Conservation (phyloP, 495 filamentous ascomycete genomes). For the Penicillium pancosmium region DNA sequence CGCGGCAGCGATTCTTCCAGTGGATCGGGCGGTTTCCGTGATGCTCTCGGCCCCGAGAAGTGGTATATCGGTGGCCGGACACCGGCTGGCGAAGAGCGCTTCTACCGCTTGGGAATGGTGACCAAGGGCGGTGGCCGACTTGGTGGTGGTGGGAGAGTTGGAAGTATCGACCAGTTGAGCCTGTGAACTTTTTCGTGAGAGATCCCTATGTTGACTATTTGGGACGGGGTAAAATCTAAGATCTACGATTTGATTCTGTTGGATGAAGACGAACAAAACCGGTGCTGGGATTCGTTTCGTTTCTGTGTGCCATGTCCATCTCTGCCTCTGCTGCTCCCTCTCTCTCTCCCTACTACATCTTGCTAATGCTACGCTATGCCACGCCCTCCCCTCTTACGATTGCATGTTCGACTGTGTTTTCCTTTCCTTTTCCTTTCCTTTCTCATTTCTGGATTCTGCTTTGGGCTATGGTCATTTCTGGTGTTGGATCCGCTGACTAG, state of each 20-base stretch:
- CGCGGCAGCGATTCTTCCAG: constrained; percentile 77
- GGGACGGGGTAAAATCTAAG: background rate
- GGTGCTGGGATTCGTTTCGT: too few relatives aligned
- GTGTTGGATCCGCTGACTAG: constrained; percentile 1
- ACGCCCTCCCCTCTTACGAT: background rate
- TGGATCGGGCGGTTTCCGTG: constrained; percentile 74
- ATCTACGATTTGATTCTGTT: background rate
- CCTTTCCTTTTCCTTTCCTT: constrained; percentile 4
- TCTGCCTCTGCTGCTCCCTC: too few relatives aligned
- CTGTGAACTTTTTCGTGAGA: constrained; percentile 38
- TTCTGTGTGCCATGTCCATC: too few relatives aligned
- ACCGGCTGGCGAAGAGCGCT: constrained; percentile 82
- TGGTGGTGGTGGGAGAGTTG: constrained; percentile 58
- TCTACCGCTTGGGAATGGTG: constrained; percentile 73
- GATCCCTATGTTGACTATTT: background rate
- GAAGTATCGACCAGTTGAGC: constrained; percentile 66
- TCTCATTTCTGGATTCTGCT: background rate
- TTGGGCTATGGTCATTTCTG: constrained; percentile 2
- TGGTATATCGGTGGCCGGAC: constrained; percentile 91
- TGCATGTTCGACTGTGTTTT: constrained; percentile 4
- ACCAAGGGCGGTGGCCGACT: constrained; percentile 51
- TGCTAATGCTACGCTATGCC: background rate
- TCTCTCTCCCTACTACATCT: background rate
- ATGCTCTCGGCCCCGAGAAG: constrained; percentile 74
- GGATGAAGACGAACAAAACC: too few relatives aligned